Evolutionary conservation across 768 basidiomycete species (phyloP), one percentile per base, ranked within the genome.

Genomic region (Calvatia gigantea): DNA sequence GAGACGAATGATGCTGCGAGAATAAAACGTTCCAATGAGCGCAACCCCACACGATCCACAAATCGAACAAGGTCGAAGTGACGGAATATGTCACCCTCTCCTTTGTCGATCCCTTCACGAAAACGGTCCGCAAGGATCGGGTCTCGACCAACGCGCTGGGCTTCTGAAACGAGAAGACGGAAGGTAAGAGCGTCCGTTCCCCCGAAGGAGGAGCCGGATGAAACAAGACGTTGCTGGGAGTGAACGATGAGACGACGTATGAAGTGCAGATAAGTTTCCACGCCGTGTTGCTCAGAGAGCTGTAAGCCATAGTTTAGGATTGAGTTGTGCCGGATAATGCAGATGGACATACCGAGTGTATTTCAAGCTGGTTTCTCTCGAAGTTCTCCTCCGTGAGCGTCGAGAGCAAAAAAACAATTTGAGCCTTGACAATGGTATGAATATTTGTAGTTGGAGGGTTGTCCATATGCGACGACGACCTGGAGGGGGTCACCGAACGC

Each of bases 311-410:
- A 49, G 46, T 41, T 52, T 19, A 52, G 41, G 45, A 56, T 47
- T 5, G 45, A 39, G 55, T 41, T 21, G 33, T 35, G 19, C 39
- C 6, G 19, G 41, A 19, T 54, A 58, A 50, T 57, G 50, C 37
- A 56, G 56, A 53, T 15, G 43, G 33, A 80, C 94, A 64, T 68
- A 98, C 96, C 55, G 91, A 92, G 67, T 93, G 87, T 65, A 99
- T 97, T 76, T 99, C 95, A 54, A 84, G 75, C 69, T 94, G 88
- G 73, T 97, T 93, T 68, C 91, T 84, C 68, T 92, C 91, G 69
- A 93, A 99, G 73, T 94, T 94, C 65, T 98, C 96, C 74, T 98
- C 96, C 57, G 92, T 94, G 59, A 98, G 84, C 25, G 94, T 98
- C 27, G 92, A 94, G 61, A 99, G 82, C 56, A 98, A 81, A 74